Evolutionary conservation across 768 basidiomycete species (phyloP).

Genomic region (Coprinellus micaceus): DNA sequence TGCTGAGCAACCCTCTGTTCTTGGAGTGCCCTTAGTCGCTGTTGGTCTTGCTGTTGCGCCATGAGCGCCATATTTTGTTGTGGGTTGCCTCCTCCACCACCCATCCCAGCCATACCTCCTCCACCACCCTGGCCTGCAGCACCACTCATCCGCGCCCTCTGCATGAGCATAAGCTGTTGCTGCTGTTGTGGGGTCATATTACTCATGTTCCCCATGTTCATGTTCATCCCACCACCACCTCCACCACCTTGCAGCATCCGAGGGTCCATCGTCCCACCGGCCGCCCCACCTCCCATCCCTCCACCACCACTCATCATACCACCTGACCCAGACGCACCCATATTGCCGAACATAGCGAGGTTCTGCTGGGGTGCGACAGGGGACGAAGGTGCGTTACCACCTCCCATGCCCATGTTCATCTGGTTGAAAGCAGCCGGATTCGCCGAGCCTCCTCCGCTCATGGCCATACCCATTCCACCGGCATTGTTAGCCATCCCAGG

Average conservation of each 20-base stretch:
- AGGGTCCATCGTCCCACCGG: conserved; percentile 5
- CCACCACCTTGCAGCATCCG: conserved; percentile 3
- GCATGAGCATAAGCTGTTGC: conserved; percentile 5
- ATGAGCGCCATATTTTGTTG: conserved; percentile 21
- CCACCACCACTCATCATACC: conserved; percentile 5
- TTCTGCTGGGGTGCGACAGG: conserved; percentile 1
- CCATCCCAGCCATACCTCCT: conserved; percentile 16
- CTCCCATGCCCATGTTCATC: conserved; percentile 4
- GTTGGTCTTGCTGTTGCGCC: conserved; percentile 18
- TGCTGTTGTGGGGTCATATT: conserved; percentile 5
- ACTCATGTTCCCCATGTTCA: conserved; percentile 7
- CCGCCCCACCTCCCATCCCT: neutral
- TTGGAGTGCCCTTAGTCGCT: conserved; percentile 13
- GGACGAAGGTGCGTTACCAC: conserved; percentile 2
- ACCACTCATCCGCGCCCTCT: conserved; percentile 5
- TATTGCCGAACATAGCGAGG: neutral
- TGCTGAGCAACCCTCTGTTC: conserved; percentile 26
- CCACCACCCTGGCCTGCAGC: conserved; percentile 11
- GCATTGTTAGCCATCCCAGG: neutral
- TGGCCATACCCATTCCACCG: neutral
- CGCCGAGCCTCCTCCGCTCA: conserved; percentile 4
- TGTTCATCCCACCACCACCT: neutral
- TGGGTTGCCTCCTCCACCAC: conserved; percentile 30
- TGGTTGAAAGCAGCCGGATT: conserved; percentile 5
- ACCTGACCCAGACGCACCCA: neutral